These are phyloP conservation scores for Yamadazyma sp. DNA, from an alignment of 805 yeast species.

Conservation along the genomic window DNA sequence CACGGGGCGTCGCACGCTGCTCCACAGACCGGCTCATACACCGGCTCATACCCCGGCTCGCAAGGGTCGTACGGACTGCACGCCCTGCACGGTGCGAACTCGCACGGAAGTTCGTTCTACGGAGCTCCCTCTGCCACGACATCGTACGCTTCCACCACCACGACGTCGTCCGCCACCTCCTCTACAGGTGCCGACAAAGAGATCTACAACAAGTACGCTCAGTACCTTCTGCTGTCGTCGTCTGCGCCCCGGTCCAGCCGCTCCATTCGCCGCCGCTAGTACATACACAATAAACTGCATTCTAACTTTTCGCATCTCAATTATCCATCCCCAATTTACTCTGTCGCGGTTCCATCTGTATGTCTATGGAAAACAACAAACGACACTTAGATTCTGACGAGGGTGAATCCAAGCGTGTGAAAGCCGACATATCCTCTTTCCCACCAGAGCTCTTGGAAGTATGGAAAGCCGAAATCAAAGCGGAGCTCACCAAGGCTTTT, in stretches of 20 bases:
- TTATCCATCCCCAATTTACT: too few relatives aligned
- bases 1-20: not conserved
- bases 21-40: not conserved
- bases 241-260: constrained; percentile 7
- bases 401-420: constrained; percentile 14
- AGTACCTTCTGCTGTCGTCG: constrained; percentile 18
- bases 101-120: too few relatives aligned
- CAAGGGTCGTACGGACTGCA: too few relatives aligned
- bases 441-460: constrained; percentile 17
- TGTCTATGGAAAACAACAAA: constrained; percentile 16
- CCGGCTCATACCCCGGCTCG: too few relatives aligned
- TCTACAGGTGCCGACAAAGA: too few relatives aligned
- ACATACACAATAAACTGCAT: not conserved
- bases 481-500: constrained; percentile 27
- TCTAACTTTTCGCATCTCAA: too few relatives aligned
- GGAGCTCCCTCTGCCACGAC: too few relatives aligned
- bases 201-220: constrained; percentile 23
- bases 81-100: too few relatives aligned
- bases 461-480: constrained; percentile 32
- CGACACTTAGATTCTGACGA: constrained; percentile 19
- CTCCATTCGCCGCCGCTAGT: constrained; percentile 1
- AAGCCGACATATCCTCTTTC: constrained; percentile 5
- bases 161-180: too few relatives aligned
- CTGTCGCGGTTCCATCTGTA: too few relatives aligned
- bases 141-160: too few relatives aligned